Conservation (phyloP, 805 yeast genomes). For the Metschnikowia gruessii region DNA sequence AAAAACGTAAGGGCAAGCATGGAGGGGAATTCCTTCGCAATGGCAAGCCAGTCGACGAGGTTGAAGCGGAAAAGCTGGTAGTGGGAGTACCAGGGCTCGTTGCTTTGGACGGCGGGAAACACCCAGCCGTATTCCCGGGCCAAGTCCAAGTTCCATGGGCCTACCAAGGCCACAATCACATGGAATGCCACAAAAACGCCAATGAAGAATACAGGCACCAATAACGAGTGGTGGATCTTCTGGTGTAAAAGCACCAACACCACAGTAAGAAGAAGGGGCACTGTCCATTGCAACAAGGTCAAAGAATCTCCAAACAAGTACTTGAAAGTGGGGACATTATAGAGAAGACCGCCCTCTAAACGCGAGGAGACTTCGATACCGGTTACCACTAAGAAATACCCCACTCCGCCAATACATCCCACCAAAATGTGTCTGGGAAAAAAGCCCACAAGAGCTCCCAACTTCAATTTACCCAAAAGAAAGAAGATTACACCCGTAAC, state of each 20-base stretch:
- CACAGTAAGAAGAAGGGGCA: conserved; percentile 65
- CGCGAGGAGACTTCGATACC: conserved; percentile 91
- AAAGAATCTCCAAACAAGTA: conserved; percentile 43
- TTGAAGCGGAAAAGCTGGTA: conserved; percentile 68
- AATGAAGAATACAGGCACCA: conserved; percentile 81
- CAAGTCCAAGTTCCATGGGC: conserved; percentile 55
- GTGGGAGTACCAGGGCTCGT: conserved; percentile 88
- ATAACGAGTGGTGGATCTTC: conserved; percentile 57
- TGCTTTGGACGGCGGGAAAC: conserved; percentile 59
- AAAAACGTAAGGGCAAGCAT: conserved; percentile 96
- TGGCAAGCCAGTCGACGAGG: conserved; percentile 70
- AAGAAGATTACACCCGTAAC: conserved; percentile 84
- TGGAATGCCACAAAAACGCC: conserved; percentile 69
- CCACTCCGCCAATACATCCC: conserved; percentile 98
- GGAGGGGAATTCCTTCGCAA: conserved; percentile 73
- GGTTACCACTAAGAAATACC: conserved; percentile 84
- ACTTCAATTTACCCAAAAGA: conserved; percentile 67
- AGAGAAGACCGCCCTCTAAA: conserved; percentile 68
- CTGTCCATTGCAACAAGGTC: conserved; percentile 51
- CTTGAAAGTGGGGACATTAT: conserved; percentile 54
- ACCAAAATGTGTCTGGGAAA: conserved; percentile 95
- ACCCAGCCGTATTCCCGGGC: conserved; percentile 85
- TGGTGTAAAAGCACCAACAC: conserved; percentile 57
- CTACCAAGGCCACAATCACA: conserved; percentile 58
- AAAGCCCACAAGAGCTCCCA: conserved; percentile 88